A percentile compares a stretch with the other conserved stretches of the same genome.
Conservation (phyloP, 768 basidiomycete species). For the Stropharia rugosoannulata region DNA sequence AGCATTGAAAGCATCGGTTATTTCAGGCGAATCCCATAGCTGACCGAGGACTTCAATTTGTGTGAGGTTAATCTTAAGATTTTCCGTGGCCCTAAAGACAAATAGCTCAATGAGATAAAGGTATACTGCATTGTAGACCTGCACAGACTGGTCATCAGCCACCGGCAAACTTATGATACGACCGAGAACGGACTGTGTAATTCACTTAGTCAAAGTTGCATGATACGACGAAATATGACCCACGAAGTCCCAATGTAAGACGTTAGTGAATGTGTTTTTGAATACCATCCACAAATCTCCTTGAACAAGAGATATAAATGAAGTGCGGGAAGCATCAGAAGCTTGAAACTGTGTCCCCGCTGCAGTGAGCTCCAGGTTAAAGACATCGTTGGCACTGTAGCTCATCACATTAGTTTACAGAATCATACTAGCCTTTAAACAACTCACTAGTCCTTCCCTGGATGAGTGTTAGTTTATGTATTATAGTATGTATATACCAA, state of each 20-base stretch:
- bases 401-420: neutral
- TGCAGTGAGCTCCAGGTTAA: slow-evolving; percentile 57
- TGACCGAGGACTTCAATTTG: slow-evolving; percentile 46
- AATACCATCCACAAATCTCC: slow-evolving; percentile 71
- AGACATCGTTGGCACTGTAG: slow-evolving; percentile 53
- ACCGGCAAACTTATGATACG: slow-evolving; percentile 67
- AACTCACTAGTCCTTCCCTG: slow-evolving; percentile 41
- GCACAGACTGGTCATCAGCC: slow-evolving; percentile 36
- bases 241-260: slow-evolving; percentile 71
- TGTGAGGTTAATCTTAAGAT: slow-evolving; percentile 53
- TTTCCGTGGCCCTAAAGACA: slow-evolving; percentile 44
- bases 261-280: slow-evolving; percentile 50
- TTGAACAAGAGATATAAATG: slow-evolving; percentile 53
- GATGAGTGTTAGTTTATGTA: neutral
- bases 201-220: neutral
- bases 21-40: slow-evolving; percentile 42
- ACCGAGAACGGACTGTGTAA: slow-evolving; percentile 53
- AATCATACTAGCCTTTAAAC: neutral
- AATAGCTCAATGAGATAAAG: neutral
- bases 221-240: slow-evolving; percentile 20
- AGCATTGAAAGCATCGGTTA: slow-evolving; percentile 33
- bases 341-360: slow-evolving; percentile 60
- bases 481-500: neutral
- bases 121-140: neutral
- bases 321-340: slow-evolving; percentile 32